These are phyloP conservation scores for Fagus crenata DNA, from an alignment of 306 rosid genomes.

Conservation along the genomic window DNA sequence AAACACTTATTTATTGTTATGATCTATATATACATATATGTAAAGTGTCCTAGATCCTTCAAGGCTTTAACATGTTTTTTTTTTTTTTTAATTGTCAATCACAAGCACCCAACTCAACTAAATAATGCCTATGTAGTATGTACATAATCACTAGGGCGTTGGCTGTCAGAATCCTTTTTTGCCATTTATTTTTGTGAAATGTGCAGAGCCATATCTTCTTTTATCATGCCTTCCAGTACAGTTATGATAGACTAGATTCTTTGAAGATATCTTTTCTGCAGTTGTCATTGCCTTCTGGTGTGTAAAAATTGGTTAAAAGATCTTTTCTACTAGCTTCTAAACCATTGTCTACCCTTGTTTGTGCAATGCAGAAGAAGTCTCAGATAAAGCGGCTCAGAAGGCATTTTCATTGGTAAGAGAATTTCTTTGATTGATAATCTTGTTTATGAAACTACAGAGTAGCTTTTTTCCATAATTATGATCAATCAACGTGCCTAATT, in stretches of 20 bases:
- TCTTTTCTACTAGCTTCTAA: slow-evolving; percentile 15
- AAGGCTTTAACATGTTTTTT: no score
- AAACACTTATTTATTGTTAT: no score
- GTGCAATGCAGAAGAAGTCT: slow-evolving; percentile 56
- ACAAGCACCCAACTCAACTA: no score
- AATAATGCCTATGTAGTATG: no score
- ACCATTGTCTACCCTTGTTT: slow-evolving; percentile 22
- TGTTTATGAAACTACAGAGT: not conserved
- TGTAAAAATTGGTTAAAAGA: not conserved
- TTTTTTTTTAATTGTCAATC: no score
- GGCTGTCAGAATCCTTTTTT: not conserved
- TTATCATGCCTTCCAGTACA: not conserved
- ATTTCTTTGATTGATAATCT: slow-evolving; percentile 21
- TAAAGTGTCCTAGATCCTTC: no score
- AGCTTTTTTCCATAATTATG: not conserved
- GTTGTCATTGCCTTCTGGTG: slow-evolving; percentile 3
- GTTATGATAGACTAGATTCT: slow-evolving; percentile 10
- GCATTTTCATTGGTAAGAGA: slow-evolving; percentile 64
- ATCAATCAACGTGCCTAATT: not conserved
- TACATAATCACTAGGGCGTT: no score
- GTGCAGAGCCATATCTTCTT: slow-evolving; percentile 15
- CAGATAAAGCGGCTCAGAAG: slow-evolving; percentile 50
- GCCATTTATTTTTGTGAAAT: not conserved
- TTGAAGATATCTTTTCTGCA: slow-evolving; percentile 10
- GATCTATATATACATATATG: no score